phyloP scores from a whole-genome alignment of 164 flowering plant species.

The Sedum album region DNA sequence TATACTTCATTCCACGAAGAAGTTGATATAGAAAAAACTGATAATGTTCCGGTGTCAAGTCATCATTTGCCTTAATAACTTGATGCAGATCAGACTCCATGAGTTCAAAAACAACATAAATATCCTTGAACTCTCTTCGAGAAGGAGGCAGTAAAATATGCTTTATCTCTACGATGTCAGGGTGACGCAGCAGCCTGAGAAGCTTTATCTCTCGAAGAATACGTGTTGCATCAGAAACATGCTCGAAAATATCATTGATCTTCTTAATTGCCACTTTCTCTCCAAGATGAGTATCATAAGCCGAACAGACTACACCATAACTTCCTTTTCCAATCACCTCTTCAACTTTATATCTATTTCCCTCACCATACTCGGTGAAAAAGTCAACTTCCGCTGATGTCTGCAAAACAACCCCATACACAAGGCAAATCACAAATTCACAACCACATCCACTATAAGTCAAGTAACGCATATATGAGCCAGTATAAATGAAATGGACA shows the following conservation, averaged over 20 bases:
- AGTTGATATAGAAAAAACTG: conserved; percentile 97
- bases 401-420: conserved; percentile 29
- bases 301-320: conserved; percentile 94
- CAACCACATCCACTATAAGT: neutral
- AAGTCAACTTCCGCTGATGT: conserved; percentile 71
- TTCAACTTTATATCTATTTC: conserved; percentile 77
- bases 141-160: conserved; percentile 94
- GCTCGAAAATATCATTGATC: conserved; percentile 95
- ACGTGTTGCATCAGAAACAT: conserved; percentile 94
- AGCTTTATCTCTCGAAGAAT: conserved; percentile 96
- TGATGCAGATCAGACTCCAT: too few species aligned
- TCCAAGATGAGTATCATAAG: conserved; percentile 75
- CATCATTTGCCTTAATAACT: conserved; percentile 96
- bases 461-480: neutral
- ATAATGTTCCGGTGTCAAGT: conserved; percentile 92
- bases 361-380: conserved; percentile 96
- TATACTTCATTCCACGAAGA: conserved; percentile 86
- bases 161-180: conserved; percentile 95
- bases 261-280: conserved; percentile 96
- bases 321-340: conserved; percentile 99
- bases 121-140: too few species aligned
- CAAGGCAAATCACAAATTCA: neutral
- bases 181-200: conserved; percentile 84
- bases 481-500: neutral
- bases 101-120: too few species aligned